Percentiles rank a stretch among this genome's conserved stretches.
These are phyloP conservation scores for Lipomyces chichibuensis DNA, from an alignment of 805 yeast genomes.

Conservation along the genomic window DNA sequence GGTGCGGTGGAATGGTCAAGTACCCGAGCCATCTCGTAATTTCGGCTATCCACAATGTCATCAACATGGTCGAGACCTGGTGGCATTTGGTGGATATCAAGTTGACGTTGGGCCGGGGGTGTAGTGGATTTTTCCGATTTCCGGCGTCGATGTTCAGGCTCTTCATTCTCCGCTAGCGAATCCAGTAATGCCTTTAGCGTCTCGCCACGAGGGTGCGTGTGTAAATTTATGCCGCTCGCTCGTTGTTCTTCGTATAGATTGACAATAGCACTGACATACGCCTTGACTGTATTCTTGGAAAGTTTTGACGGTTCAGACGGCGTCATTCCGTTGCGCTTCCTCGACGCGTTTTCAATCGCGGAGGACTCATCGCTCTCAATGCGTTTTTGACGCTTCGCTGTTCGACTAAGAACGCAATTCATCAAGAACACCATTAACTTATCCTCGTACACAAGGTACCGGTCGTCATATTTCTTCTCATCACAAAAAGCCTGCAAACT, in stretches of 20 bases:
- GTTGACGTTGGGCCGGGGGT: neutral
- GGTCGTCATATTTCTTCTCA: conserved; percentile 10
- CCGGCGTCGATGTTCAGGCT: conserved; percentile 18
- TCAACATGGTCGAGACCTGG: conserved; percentile 1
- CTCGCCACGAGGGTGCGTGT: conserved; percentile 16
- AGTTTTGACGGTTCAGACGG: conserved; percentile 13
- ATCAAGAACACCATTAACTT: conserved; percentile 9
- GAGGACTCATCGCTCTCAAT: neutral
- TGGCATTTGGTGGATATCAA: neutral
- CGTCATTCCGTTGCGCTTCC: neutral
- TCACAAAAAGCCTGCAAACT: conserved; percentile 9
- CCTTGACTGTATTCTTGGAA: conserved; percentile 13
- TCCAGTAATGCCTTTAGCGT: conserved; percentile 6
- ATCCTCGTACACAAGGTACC: conserved; percentile 15
- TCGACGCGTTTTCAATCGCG: neutral
- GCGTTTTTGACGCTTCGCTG: conserved; percentile 12
- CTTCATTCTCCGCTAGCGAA: conserved; percentile 11
- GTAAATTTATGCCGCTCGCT: conserved; percentile 12
- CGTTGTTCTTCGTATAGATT: conserved; percentile 15
- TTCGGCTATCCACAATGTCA: conserved; percentile 3
- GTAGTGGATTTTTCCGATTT: conserved; percentile 1
- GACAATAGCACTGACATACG: conserved; percentile 15
- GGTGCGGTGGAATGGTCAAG: neutral
- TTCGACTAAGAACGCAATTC: conserved; percentile 7
- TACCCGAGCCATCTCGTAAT: conserved; percentile 1